Conservation (phyloP, 306 rosid species). For the Lithocarpus polystachyus region DNA sequence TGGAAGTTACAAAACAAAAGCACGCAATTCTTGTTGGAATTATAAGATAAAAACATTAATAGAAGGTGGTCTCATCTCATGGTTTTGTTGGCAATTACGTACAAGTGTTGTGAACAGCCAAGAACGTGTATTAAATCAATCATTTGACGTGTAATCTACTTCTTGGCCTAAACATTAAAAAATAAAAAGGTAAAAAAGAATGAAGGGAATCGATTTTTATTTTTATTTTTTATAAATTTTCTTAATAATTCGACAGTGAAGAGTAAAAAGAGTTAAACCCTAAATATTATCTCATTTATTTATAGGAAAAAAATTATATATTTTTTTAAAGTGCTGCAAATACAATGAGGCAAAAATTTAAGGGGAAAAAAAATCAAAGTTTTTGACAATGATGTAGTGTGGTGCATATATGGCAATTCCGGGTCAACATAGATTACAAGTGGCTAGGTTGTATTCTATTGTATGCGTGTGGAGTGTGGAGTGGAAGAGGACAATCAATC, state of each 20-base stretch:
- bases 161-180: too few relatives aligned
- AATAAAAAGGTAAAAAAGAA: too few relatives aligned
- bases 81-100: not conserved
- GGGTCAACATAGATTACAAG: not conserved
- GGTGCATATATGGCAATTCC: not conserved
- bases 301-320: too few relatives aligned
- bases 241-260: too few relatives aligned
- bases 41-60: not conserved
- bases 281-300: not conserved
- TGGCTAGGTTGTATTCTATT: not conserved
- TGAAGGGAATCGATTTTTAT: too few relatives aligned
- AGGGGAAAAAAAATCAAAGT: not conserved
- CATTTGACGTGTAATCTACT: too few relatives aligned
- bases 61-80: not conserved
- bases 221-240: too few relatives aligned
- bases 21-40: not conserved
- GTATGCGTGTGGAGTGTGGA: not conserved
- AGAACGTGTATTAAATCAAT: not conserved
- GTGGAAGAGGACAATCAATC: not conserved
- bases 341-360: not conserved
- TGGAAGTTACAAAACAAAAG: too few relatives aligned
- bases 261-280: too few relatives aligned
- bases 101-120: not conserved
- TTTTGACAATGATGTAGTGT: not conserved
- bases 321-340: not conserved